Base-by-base conservation (phyloP, 371 early-diverging fungal genomes). In the Syncephalis fuscata region DNA sequence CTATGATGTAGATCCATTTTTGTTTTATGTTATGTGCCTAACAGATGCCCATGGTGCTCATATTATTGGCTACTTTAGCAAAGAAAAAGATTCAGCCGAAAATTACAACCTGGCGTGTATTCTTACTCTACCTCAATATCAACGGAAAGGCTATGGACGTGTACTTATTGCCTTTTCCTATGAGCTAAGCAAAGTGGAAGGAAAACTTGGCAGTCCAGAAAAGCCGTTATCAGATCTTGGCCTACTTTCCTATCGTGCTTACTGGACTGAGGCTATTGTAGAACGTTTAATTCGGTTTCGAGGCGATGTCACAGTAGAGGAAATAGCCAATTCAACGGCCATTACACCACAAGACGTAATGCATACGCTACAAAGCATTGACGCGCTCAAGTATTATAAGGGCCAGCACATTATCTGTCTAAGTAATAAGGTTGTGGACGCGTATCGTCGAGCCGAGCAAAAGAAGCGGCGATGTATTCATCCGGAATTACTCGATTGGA, bases 61-160 rank as follows among this genome's bases (percentile, higher is more conserved):
- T 57, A 67, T 99, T 22, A 87, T 99, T 36, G 99, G 99, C 3
- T 99, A 99, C 63, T 99, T 99, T 64, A 91, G 91, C 46, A 99
- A 99, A 66, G 99, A 99, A 59, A 97, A 96, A 65, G 88, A 89
- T 56, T 88, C 92, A 5, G 66, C 85, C 7, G 87, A 90, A 52
- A 83, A 90, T 48, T 98, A 97, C 68, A 99, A 99, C 61, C 73
- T 99, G n/a, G 95, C 99, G 1, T 99, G 99, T 71, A 97, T 99
- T 52, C 60, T 99, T 46, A 96, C 97, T n/a, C 66, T 99, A 37
- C 99, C 99, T 2, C 90, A 88, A 54, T 82, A 95, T 60, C 99
- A 99, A 67, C 76, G 98, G 23, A 88, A 80, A 70, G 99, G 99
- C 16, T 99, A 86, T 59, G 99, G 99, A 16, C 82, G 89, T 42